phyloP scores from a whole-genome alignment of 345 rosid genomes.

The Syzygium aqueum region DNA sequence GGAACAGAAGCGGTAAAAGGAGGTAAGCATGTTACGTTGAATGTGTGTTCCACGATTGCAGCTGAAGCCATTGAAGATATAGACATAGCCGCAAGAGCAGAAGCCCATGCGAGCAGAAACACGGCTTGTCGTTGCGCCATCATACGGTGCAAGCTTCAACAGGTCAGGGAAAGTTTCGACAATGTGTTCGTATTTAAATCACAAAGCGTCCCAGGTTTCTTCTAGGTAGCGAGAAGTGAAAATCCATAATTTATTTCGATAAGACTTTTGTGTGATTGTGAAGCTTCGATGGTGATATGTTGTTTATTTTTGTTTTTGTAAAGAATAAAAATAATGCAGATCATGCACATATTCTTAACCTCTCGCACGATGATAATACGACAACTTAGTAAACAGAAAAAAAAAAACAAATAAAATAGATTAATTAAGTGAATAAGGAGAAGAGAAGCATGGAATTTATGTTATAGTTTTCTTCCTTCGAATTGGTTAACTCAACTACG shows the following conservation, averaged over 20 bases:
- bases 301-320: neutral
- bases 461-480: no score
- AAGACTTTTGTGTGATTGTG: neutral
- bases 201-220: neutral
- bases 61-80: conserved; percentile 49
- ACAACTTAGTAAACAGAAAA: no score
- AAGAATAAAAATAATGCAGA: neutral
- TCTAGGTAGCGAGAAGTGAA: neutral
- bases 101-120: conserved; percentile 5
- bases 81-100: conserved; percentile 14
- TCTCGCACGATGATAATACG: neutral
- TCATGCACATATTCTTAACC: neutral
- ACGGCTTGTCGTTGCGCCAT: conserved; percentile 12
- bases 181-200: neutral
- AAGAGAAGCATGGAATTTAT: no score
- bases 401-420: no score
- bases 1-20: neutral
- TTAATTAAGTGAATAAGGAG: no score
- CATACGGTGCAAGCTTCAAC: neutral
- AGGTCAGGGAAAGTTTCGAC: neutral
- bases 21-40: conserved; percentile 31
- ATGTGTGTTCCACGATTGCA: conserved; percentile 61
- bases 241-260: neutral
- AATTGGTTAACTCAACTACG: no score
- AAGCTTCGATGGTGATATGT: neutral